Evolutionary conservation across 1,284 basidiomycete genomes (phyloP).

Genomic region (Cerrena zonata): DNA sequence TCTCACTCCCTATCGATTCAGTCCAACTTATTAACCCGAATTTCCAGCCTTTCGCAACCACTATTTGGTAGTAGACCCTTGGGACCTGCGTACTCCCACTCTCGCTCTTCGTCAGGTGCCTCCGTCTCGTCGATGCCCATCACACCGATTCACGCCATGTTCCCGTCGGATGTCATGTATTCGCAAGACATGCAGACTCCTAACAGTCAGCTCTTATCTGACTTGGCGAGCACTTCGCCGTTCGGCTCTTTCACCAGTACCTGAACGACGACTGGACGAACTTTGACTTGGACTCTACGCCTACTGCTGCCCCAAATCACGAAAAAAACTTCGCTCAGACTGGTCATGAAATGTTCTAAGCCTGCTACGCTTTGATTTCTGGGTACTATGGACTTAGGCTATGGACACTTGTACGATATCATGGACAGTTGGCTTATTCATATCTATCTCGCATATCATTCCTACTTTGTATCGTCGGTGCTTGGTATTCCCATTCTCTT

Average conservation of each 20-base stretch:
- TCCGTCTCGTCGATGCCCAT: neutral
- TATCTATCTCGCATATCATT: neutral
- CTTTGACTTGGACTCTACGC: conserved; percentile 7
- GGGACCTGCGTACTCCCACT: neutral
- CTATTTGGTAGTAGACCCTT: neutral
- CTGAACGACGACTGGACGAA: neutral
- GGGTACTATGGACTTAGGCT: no score
- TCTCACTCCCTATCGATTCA: no score
- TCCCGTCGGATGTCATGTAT: neutral
- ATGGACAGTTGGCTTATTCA: neutral
- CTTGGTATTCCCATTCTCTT: neutral
- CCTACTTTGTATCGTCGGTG: neutral
- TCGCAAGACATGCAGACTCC: neutral
- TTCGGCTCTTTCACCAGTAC: neutral
- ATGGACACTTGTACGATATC: neutral
- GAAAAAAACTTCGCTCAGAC: neutral
- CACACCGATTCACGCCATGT: neutral
- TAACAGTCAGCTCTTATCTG: neutral
- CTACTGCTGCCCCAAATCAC: neutral
- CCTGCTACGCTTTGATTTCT: no score
- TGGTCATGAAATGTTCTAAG: no score
- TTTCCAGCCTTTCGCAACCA: neutral
- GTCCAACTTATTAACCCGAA: no score
- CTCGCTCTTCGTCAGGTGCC: neutral
- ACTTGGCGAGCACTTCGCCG: neutral